Conservation (phyloP, 176 grass and related monocot species). For the Ensete ventricosum region DNA sequence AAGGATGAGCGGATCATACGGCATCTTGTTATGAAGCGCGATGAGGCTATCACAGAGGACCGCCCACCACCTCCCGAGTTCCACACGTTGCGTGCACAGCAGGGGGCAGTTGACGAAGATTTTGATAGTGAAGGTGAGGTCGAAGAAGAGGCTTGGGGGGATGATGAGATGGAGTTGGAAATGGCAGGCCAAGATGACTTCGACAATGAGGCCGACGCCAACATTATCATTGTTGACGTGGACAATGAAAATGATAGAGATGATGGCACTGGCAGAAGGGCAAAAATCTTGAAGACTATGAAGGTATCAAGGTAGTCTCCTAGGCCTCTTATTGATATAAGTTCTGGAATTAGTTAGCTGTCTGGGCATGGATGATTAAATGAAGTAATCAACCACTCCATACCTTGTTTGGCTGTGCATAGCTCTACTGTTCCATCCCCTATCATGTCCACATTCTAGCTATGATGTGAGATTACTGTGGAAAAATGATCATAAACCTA, state of each 20-base stretch:
- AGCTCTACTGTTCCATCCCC: too few species aligned
- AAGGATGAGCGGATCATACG: constrained; percentile 88
- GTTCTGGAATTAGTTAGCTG: too few species aligned
- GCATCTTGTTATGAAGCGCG: constrained; percentile 70
- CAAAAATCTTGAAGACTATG: constrained; percentile 7
- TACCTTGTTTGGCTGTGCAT: too few species aligned
- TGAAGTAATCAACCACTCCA: too few species aligned
- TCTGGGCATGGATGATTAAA: too few species aligned
- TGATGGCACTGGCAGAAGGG: constrained; percentile 5
- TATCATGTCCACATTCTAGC: too few species aligned
- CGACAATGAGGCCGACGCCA: constrained; percentile 24
- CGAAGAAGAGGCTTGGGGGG: constrained; percentile 25
- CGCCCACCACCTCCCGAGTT: constrained; percentile 61
- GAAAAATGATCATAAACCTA: too few species aligned
- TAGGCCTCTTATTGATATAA: neutral
- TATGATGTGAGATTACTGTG: too few species aligned
- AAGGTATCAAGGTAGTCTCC: constrained; percentile 8
- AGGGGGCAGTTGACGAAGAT: constrained; percentile 29
- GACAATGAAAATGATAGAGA: constrained; percentile 24
- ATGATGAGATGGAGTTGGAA: constrained; percentile 18
- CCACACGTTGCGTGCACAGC: constrained; percentile 37
- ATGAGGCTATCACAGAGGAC: constrained; percentile 68
- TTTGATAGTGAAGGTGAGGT: constrained; percentile 39
- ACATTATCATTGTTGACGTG: constrained; percentile 62
- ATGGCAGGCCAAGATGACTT: constrained; percentile 24